Evolutionary conservation across 257 asterid genomes (phyloP), one percentile per base, ranked within the genome.

Genomic region (Solanum sejunctum): DNA sequence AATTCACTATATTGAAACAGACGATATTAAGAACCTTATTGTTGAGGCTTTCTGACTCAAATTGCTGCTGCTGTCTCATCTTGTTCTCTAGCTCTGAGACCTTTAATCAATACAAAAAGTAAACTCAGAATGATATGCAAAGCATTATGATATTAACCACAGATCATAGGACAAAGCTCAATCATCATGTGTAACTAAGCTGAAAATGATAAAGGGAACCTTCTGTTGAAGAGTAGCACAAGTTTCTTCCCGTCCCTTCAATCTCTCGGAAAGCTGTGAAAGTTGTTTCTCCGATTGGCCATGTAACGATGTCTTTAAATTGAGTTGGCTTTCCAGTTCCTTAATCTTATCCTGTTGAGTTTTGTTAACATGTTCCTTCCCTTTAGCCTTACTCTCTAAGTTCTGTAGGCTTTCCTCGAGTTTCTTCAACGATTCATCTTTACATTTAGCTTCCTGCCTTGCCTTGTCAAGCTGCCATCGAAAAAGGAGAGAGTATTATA

Each of bases 391-490:
- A 87, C 89, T 94, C 86, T 96, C 99, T 17, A 93, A 80, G 90
- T 83, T 93, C 84, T 93, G 96, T 28, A 96, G 86, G 88, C 87
- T 93, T 83, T 95, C 99, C 85, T 96, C 98, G 20, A 95, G 95
- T 89, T 91, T 93, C 89, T 87, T 93, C 86, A 96, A 8, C 21
- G 97, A 88, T 85, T 96, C 98, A 5, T 95, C 98, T 89, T 95
- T 96, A 54, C 85, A 86, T 90, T 89, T 92, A 49, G 91, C 89
- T 63, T 96, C 99, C 60, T 93, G 95, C 85, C 91, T 92, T 39
- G 92, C 96, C 89, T 92, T 96, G 52, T 96, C 99, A 41, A 95
- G 95, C 98, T 96, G 86, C 86, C 82, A 58, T 36, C 49, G 47
- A 66, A 36, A 69, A 83, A 23, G 20, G 20, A 67, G 12, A 52